phyloP scores from a whole-genome alignment of 2,329 filamentous ascomycete species.

The Botrytis aclada region DNA sequence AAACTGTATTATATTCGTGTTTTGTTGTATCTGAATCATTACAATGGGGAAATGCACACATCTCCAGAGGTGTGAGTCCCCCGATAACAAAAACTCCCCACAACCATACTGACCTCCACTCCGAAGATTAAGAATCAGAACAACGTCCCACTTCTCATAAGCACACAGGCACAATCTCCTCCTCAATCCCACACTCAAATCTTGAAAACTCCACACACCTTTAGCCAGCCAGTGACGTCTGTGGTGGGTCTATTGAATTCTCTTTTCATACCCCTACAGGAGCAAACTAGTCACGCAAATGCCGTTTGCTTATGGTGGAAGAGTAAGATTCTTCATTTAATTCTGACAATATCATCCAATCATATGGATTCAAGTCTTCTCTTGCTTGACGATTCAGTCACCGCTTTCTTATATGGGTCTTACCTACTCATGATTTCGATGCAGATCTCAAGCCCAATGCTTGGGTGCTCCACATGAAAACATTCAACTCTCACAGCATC shows the following conservation, averaged over 20 bases:
- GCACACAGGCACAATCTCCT: not conserved
- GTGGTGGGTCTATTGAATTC: constrained; percentile 7
- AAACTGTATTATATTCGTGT: not conserved
- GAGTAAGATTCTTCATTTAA: not conserved
- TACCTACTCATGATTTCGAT: not conserved
- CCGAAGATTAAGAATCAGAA: not conserved
- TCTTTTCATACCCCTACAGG: not conserved
- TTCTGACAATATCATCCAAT: constrained; percentile 5
- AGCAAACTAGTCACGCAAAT: not conserved
- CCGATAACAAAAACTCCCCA: not conserved
- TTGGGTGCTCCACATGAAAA: not conserved
- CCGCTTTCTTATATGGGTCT: constrained; percentile 8
- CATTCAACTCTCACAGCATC: not conserved
- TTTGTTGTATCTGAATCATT: not conserved
- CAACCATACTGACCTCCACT: not conserved
- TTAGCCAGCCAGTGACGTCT: constrained; percentile 14
- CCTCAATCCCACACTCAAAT: constrained; percentile 2
- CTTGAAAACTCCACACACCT: constrained; percentile 5
- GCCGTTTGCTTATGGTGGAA: not conserved
- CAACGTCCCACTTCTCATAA: not conserved
- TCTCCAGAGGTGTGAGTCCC: not conserved
- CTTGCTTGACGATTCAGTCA: not conserved
- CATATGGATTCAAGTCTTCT: not conserved
- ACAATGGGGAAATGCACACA: not conserved
- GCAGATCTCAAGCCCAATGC: constrained; percentile 16